These are phyloP conservation scores for Ambrosia artemisiifolia DNA, from an alignment of 129 eudicot species.

Conservation along the genomic window DNA sequence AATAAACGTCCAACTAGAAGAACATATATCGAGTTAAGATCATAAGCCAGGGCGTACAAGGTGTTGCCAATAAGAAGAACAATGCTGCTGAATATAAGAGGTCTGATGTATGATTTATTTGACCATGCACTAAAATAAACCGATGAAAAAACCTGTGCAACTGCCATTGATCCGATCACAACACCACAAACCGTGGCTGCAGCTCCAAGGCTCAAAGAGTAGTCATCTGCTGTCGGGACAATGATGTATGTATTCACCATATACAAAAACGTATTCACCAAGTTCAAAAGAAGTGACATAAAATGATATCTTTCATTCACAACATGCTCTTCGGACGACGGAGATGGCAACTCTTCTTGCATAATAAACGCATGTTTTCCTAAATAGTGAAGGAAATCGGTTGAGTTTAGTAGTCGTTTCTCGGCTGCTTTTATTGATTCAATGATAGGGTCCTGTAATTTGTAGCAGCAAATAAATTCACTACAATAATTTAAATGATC, in stretches of 20 bases:
- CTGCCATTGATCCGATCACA: constrained; percentile 68
- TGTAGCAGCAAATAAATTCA: background rate
- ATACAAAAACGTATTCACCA: constrained; percentile 49
- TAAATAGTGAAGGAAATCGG: constrained; percentile 50
- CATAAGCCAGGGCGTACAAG: constrained; percentile 59
- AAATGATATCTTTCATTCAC: constrained; percentile 40
- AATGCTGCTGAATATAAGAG: constrained; percentile 57
- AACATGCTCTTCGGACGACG: constrained; percentile 31
- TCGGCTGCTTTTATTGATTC: constrained; percentile 51
- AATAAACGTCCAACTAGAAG: constrained; percentile 58
- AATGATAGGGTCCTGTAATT: constrained; percentile 51
- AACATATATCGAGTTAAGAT: constrained; percentile 51
- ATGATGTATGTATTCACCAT: constrained; percentile 64
- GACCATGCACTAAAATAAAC: constrained; percentile 72
- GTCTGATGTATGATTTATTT: constrained; percentile 51
- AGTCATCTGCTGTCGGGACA: constrained; percentile 60
- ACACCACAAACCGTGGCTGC: constrained; percentile 66
- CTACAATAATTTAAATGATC: background rate
- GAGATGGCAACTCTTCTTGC: constrained; percentile 48
- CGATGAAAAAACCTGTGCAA: constrained; percentile 59
- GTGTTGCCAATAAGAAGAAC: constrained; percentile 54
- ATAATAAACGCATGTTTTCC: constrained; percentile 52
- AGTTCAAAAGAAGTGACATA: constrained; percentile 54
- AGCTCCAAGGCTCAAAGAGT: constrained; percentile 62
- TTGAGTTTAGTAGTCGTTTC: constrained; percentile 51